Evolutionary conservation across 2,329 filamentous ascomycete species (phyloP).

Genomic region (Fusarium nematophilum): DNA sequence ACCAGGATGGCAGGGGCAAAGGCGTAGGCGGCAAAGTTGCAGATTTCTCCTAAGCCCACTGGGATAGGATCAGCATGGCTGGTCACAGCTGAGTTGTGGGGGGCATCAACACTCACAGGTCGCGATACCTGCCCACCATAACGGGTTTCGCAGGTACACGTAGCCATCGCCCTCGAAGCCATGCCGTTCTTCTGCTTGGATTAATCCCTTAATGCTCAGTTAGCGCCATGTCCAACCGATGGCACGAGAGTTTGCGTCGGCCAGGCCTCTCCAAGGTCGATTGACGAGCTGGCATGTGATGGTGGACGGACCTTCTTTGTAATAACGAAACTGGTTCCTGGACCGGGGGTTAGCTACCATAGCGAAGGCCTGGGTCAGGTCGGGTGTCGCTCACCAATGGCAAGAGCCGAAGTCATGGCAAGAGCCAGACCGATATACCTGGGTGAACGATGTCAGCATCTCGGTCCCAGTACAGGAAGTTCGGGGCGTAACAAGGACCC

Average conservation of each 20-base stretch:
- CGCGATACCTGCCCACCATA: conserved; percentile 96
- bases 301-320: conserved; percentile 84
- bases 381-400: conserved; percentile 71
- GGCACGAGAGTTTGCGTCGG: neutral
- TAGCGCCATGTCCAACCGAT: conserved; percentile 10
- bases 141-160: conserved; percentile 91
- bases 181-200: conserved; percentile 89
- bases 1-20: conserved; percentile 99
- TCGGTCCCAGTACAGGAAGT: neutral
- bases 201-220: conserved; percentile 73
- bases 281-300: neutral
- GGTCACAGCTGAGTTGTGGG: neutral
- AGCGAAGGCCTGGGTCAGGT: conserved; percentile 1
- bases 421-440: conserved; percentile 83
- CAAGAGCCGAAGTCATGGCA: conserved; percentile 79
- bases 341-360: conserved; percentile 34
- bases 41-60: conserved; percentile 94
- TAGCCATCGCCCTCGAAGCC: conserved; percentile 98
- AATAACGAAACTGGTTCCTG: conserved; percentile 97
- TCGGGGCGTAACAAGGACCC: conserved; percentile 9
- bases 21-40: conserved; percentile 97
- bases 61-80: conserved; percentile 36
- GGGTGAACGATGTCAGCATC: conserved; percentile 35
- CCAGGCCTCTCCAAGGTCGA: neutral
- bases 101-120: conserved; percentile 74